phyloP scores from a whole-genome alignment of 148 eudicot genomes.

The Hydrangea macrophylla region DNA sequence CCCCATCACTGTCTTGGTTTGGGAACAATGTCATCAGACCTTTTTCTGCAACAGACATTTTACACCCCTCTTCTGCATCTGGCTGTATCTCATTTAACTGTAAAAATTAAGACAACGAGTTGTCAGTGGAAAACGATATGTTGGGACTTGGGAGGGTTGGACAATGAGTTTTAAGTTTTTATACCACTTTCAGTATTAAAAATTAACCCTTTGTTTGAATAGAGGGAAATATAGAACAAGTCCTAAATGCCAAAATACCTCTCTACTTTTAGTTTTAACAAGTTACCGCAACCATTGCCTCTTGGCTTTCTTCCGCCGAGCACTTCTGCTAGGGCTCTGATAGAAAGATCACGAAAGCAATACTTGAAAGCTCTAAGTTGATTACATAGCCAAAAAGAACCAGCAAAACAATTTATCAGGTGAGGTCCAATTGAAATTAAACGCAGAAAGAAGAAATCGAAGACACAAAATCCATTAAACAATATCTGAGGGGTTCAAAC shows the following conservation, averaged over 20 bases:
- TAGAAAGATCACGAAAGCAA: constrained; percentile 1
- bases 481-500: background rate
- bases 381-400: background rate
- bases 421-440: background rate
- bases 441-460: background rate
- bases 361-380: background rate
- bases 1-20: constrained; percentile 42
- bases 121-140: background rate
- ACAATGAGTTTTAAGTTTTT: background rate
- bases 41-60: constrained; percentile 18
- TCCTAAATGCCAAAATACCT: constrained; percentile 34
- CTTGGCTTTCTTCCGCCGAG: constrained; percentile 47
- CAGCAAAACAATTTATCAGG: constrained; percentile 1
- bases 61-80: constrained; percentile 21
- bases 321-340: constrained; percentile 60
- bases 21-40: background rate
- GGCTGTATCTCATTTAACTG: constrained; percentile 36
- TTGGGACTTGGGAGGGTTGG: background rate
- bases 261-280: constrained; percentile 34
- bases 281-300: constrained; percentile 43
- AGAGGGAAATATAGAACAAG: background rate
- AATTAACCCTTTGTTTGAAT: background rate
- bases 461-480: background rate
- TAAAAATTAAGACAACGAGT: constrained; percentile 13
- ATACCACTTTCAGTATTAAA: background rate